Evolutionary conservation across 768 basidiomycete genomes (phyloP).

Genomic region (Boletus vermiculosoides): DNA sequence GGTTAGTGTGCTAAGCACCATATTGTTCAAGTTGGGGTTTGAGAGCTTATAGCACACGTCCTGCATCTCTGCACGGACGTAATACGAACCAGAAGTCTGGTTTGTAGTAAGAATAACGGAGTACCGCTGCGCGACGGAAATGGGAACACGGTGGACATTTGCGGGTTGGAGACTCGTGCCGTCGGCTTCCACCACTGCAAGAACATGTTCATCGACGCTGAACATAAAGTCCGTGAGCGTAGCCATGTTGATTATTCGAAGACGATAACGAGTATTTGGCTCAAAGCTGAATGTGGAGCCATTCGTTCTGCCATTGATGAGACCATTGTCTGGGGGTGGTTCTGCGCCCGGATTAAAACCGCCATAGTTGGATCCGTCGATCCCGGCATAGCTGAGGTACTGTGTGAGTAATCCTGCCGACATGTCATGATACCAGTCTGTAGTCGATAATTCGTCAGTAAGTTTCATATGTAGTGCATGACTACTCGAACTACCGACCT

Average conservation of each 20-base stretch:
- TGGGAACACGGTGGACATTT: conserved; percentile 37
- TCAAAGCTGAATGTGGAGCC: conserved; percentile 33
- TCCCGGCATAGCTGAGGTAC: conserved; percentile 27
- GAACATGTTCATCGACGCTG: conserved; percentile 45
- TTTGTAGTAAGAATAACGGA: conserved; percentile 46
- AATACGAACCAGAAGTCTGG: conserved; percentile 35
- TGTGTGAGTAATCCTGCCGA: conserved; percentile 32
- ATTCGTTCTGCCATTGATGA: conserved; percentile 33
- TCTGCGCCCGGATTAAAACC: conserved; percentile 35
- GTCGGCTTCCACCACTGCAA: conserved; percentile 49
- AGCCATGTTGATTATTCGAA: conserved; percentile 49
- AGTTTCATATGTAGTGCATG: neutral
- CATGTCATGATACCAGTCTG: conserved; percentile 36
- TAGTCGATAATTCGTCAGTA: neutral
- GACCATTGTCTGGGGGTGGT: conserved; percentile 39
- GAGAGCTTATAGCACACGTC: conserved; percentile 30
- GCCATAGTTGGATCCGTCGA: conserved; percentile 29
- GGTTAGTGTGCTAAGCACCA: conserved; percentile 32
- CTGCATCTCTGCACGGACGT: conserved; percentile 40
- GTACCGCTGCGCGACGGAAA: conserved; percentile 51
- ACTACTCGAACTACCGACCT: conserved; percentile 25
- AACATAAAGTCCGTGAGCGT: conserved; percentile 46
- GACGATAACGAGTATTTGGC: conserved; percentile 40
- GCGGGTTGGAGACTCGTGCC: conserved; percentile 43
- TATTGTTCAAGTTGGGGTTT: conserved; percentile 27